Base-by-base conservation (phyloP, 176 grass and related monocot genomes). In the Rhynchospora pubera region DNA sequence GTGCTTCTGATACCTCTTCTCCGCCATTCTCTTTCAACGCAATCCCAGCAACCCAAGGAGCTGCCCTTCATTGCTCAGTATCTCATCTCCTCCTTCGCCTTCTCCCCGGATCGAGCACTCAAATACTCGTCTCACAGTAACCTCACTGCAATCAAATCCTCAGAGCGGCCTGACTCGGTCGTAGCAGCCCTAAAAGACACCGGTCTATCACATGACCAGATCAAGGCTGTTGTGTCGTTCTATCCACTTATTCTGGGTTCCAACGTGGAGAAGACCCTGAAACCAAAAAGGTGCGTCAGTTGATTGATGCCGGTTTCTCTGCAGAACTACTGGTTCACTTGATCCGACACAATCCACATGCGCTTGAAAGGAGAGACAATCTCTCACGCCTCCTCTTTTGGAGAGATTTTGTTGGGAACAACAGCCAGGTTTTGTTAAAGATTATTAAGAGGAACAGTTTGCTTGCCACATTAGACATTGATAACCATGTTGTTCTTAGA, bases 71-170 rank as follows among this genome's bases (percentile, higher is more conserved):
- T 78, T 2, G 75, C 51, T 2, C 11, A 78, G 12, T 58, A 55
- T 62, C 89, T 91, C 46, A 30, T 83, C 72, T 23, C 71, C 64
- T 26, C 79, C 69, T 91, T 80, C 78, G 75, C 23, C 24, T 58
- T 78, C 75, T 78, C 75, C 6, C 4, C 48, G 9, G n/a, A 78
- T 30, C 75, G 75, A 78, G 75, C 75, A 0, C 22, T 78, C 47
- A 78, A 30, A 9, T 5, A 15, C 72, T 55, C 19, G 5, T n/a
- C 72, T 77, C 0, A 9, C 11, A 2, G 0, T 1, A 5, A 24
- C 19, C n/a, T 77, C n/a, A 13, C 72, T 4, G 4, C 45, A 1
- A 77, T 77, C 46, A 39, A 39, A 39, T 39, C 0, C 34, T 39
- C 34, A 5, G 34, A 39, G 34, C 34, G 34, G 34, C 34, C 34